Evolutionary conservation across 768 basidiomycete genomes (phyloP).

Genomic region (Leccinum imitatum): DNA sequence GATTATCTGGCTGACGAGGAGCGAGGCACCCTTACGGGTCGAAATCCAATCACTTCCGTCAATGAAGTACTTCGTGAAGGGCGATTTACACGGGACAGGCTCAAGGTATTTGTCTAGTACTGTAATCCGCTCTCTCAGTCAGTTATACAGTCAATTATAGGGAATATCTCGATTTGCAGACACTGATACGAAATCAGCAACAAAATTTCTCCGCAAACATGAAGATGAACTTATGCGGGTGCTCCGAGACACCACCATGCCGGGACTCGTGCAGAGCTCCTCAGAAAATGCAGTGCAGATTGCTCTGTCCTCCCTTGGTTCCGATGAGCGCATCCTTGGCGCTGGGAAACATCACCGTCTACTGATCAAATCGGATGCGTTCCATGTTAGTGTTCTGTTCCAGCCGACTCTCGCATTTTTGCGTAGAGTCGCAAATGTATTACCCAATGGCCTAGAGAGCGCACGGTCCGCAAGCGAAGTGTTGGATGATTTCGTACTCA

Average conservation of each 20-base stretch:
- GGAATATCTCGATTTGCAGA: constrained; percentile 89
- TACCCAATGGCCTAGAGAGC: constrained; percentile 70
- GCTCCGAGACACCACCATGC: constrained; percentile 84
- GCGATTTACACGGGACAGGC: constrained; percentile 71
- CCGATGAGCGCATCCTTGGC: constrained; percentile 73
- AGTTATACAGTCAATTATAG: constrained; percentile 40
- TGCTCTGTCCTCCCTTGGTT: constrained; percentile 56
- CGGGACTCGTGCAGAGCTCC: constrained; percentile 80
- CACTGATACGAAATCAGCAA: constrained; percentile 73
- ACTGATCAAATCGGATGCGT: constrained; percentile 87
- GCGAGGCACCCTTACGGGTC: constrained; percentile 69
- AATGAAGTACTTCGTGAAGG: constrained; percentile 91
- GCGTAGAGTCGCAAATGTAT: constrained; percentile 62
- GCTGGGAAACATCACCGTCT: constrained; percentile 79
- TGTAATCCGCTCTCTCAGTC: not conserved
- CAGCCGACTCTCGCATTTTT: constrained; percentile 89
- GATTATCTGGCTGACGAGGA: constrained; percentile 95
- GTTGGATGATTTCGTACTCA: constrained; percentile 90
- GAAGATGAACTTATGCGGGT: constrained; percentile 85
- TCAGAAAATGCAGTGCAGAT: constrained; percentile 61
- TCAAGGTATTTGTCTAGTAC: constrained; percentile 54
- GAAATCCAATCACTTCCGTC: constrained; percentile 90
- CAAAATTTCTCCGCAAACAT: constrained; percentile 65
- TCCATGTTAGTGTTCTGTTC: constrained; percentile 93
- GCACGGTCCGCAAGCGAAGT: constrained; percentile 67